These are phyloP conservation scores for Avena insularis DNA, from an alignment of 176 grass and related monocot species.

Conservation along the genomic window DNA sequence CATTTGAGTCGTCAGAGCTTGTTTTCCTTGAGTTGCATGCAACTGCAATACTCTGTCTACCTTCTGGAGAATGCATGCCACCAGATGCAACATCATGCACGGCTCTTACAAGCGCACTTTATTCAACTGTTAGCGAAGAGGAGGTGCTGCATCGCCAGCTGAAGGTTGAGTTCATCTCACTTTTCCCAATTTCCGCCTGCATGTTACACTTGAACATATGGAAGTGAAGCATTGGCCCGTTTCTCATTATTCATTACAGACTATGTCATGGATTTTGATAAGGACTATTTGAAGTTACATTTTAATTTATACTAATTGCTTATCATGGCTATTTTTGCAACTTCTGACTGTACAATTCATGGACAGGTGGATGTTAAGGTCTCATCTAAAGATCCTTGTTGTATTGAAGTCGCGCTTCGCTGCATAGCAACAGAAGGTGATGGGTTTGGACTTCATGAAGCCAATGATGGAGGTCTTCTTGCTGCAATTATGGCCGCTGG, in stretches of 20 bases:
- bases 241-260: constrained; percentile 15
- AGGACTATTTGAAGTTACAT: constrained; percentile 8
- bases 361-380: constrained; percentile 73
- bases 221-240: background rate
- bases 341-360: constrained; percentile 33
- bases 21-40: constrained; percentile 85
- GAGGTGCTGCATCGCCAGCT: constrained; percentile 77
- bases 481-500: constrained; percentile 84
- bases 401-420: constrained; percentile 79
- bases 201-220: constrained; percentile 25
- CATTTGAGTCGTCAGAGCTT: constrained; percentile 61
- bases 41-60: constrained; percentile 85
- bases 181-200: background rate
- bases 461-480: constrained; percentile 90
- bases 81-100: constrained; percentile 95
- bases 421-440: constrained; percentile 81
- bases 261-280: background rate
- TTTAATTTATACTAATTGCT: background rate
- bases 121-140: constrained; percentile 80
- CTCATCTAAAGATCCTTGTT: constrained; percentile 73
- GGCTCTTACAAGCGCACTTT: constrained; percentile 88
- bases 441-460: constrained; percentile 83
- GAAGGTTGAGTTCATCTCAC: constrained; percentile 50
- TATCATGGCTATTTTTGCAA: constrained; percentile 15
- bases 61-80: constrained; percentile 81